Conservation (phyloP, 805 yeast species). For the Candida peoriensis region DNA sequence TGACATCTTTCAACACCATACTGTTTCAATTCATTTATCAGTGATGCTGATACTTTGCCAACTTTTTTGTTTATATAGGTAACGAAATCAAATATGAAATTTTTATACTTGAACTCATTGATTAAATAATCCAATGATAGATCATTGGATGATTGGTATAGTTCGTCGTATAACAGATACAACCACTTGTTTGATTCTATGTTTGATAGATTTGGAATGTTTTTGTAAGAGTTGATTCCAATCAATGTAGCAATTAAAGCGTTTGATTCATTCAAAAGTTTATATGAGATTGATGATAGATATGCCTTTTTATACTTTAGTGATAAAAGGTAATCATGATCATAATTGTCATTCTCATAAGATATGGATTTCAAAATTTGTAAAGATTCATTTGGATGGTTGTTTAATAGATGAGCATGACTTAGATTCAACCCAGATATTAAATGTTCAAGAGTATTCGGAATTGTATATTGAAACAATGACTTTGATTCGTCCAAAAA, state of each 20-base stretch:
- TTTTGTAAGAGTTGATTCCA: conserved; percentile 10
- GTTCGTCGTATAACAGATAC: conserved; percentile 7
- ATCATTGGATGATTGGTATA: not conserved
- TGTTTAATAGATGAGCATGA: too few species aligned
- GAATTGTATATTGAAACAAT: too few species aligned
- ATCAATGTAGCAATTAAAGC: conserved; percentile 5
- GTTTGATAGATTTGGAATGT: conserved; percentile 15
- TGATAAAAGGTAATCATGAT: too few species aligned
- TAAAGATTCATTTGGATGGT: too few species aligned
- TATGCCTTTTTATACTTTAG: conserved; percentile 11
- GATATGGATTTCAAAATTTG: too few species aligned
- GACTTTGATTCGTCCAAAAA: too few species aligned
- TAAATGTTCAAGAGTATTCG: too few species aligned
- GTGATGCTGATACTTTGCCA: too few species aligned
- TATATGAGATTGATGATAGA: conserved; percentile 7
- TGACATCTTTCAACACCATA: conserved; percentile 12
- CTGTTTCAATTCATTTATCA: conserved; percentile 5
- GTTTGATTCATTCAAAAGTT: not conserved
- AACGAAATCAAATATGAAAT: conserved; percentile 6
- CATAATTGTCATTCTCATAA: too few species aligned
- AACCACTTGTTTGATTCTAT: conserved; percentile 21
- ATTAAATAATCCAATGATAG: conserved; percentile 5
- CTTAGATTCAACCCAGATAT: too few species aligned
- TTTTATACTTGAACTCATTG: conserved; percentile 9
- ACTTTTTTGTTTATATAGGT: conserved; percentile 1